These are phyloP conservation scores for Fusarium sp. DNA, from an alignment of 2,329 filamentous ascomycete genomes.

Conservation along the genomic window DNA sequence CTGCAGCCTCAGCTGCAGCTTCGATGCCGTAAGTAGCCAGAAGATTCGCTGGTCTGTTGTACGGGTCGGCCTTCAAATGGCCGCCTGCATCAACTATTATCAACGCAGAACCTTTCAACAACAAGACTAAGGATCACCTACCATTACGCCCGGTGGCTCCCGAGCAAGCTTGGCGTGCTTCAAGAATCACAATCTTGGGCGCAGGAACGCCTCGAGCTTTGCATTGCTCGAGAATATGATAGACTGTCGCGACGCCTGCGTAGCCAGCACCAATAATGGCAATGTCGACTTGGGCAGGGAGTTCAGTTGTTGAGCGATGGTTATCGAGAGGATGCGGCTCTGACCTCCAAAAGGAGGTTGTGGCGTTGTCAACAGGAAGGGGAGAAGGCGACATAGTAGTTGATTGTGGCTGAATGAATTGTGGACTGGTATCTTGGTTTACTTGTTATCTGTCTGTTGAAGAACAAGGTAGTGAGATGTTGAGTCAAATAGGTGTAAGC, in stretches of 20 bases:
- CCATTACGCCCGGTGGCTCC: constrained; percentile 1
- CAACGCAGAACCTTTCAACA: fast-evolving
- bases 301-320: not conserved
- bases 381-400: not conserved
- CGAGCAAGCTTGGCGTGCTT: constrained; percentile 1
- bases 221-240: not conserved
- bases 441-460: not conserved
- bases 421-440: not conserved
- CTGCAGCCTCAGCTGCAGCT: not conserved
- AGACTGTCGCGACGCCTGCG: not conserved
- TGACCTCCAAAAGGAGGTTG: not conserved
- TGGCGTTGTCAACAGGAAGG: not conserved
- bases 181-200: not conserved
- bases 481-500: not conserved
- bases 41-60: not conserved
- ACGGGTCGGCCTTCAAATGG: not conserved
- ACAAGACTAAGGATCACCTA: fast-evolving
- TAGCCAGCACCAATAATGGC: not conserved
- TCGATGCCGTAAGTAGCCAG: not conserved
- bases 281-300: not conserved
- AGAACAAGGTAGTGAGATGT: not conserved
- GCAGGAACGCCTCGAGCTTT: not conserved
- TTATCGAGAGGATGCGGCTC: not conserved
- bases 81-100: not conserved
- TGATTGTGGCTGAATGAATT: not conserved